These are phyloP conservation scores for Sphaerulina vaccinii DNA, from an alignment of 2,329 filamentous ascomycete genomes.

Conservation along the genomic window DNA sequence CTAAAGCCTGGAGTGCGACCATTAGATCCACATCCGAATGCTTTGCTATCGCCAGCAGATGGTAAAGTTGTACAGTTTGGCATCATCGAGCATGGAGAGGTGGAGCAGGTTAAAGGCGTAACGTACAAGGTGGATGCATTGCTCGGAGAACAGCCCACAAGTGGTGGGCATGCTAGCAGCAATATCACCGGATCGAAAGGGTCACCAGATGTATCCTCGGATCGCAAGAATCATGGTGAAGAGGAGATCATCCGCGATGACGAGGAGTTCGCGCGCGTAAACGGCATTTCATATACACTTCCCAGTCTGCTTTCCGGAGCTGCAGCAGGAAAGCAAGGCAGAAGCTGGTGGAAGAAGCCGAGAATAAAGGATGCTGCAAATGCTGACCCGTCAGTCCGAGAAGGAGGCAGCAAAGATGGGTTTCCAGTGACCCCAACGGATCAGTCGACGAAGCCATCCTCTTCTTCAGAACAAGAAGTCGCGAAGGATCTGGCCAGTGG, in stretches of 20 bases:
- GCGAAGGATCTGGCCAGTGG: conserved; percentile 73
- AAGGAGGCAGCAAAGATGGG: conserved; percentile 29
- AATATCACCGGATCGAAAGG: conserved; percentile 40
- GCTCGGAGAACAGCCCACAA: conserved; percentile 61
- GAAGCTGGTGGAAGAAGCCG: conserved; percentile 33
- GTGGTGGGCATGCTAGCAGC: conserved; percentile 43
- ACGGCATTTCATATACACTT: conserved; percentile 92
- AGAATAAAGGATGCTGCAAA: conserved; percentile 26
- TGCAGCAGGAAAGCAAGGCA: conserved; percentile 17
- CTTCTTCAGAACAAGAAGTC: conserved; percentile 78
- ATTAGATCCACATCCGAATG: conserved; percentile 75
- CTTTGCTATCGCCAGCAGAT: conserved; percentile 84
- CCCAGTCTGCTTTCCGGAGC: conserved; percentile 80
- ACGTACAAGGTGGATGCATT: conserved; percentile 95
- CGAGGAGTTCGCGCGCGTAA: conserved; percentile 89
- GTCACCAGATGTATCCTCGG: conserved; percentile 35
- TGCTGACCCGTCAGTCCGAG: conserved; percentile 18
- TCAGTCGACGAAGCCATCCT: conserved; percentile 66
- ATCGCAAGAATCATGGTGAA: conserved; percentile 43
- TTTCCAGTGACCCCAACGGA: conserved; percentile 52
- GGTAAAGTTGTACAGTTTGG: conserved; percentile 90
- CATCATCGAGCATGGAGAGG: conserved; percentile 85
- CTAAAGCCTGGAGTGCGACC: conserved; percentile 86
- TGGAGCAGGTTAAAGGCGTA: conserved; percentile 98
- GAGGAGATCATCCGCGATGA: conserved; percentile 70